Evolutionary conservation across 2,329 filamentous ascomycete genomes (phyloP), one percentile per base, ranked within the genome.

Genomic region (Botryotinia calthae): DNA sequence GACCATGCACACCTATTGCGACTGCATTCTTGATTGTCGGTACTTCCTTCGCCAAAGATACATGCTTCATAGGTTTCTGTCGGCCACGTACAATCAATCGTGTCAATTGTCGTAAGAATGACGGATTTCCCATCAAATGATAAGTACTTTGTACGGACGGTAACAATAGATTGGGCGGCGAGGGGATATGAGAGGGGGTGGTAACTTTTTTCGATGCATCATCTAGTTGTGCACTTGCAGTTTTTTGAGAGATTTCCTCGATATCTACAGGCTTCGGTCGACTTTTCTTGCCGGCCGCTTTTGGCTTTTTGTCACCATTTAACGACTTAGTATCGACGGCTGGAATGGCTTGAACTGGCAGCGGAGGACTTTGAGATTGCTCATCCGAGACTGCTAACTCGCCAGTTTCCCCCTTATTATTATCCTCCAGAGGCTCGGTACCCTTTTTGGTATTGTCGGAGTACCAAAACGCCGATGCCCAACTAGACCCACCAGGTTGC

Each of bases 1-100:
- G 92, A 0, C 96, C 96, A 81, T 99, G 96, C 1, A 99, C 90
- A 56, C 96, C 96, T 76, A 99, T 97, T 1, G 95, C 94, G 8
- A 99, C 86, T 20, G 96, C 96, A 76, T 92, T 96, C 79, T 89
- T 93, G 64, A 98, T 89, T 76, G 88, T 91, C 1, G 89, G 92
- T 0, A 89, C 86, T 12, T 92, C 88, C 62, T 89, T 90, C 10
- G 89, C 83, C 46, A 93, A 87, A 76, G 89, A 91, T 8, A 98
- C 89, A 80, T 98, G 93, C 67, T 88, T 90, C 25, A 86, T 86
- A 5, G 88, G 85, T 12, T 86, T 81, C 67, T 90, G 87, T 59
- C 86, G 85, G 1, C 86, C 85, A 44, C 86, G 84, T 18, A 90
- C 82, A 4, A 91, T 81, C 71, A 92, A 79, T 81, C 87, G 83